These are phyloP conservation scores for Trichomonas vaginalis DNA, from an alignment of 208 protist species.

Conservation along the genomic window DNA sequence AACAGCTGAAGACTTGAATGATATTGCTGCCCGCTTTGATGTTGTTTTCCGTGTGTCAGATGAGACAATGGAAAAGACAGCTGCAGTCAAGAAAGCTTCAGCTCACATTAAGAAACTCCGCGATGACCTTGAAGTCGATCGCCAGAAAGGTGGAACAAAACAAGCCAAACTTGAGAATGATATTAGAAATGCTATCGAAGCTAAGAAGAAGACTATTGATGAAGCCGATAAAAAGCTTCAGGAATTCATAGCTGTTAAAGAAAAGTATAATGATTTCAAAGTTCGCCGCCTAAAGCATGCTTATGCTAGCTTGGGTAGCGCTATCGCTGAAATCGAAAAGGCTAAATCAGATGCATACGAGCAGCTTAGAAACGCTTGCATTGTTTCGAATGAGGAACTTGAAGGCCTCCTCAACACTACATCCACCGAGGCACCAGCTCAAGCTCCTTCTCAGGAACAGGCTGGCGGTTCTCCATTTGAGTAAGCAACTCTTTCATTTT, in stretches of 20 bases:
- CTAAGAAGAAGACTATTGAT: neutral
- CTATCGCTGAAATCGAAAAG: neutral
- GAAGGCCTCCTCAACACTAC: too few species aligned
- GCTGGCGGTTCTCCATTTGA: too few species aligned
- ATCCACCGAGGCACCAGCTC: too few species aligned
- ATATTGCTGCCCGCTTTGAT: neutral
- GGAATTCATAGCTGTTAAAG: neutral
- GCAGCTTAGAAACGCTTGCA: neutral
- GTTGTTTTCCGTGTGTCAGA: neutral
- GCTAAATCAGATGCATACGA: neutral
- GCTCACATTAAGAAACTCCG: neutral
- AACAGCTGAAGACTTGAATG: neutral
- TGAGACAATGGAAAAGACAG: neutral
- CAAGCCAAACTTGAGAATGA: neutral
- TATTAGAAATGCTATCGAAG: neutral
- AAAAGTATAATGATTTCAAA: neutral
- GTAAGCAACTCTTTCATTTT: too few species aligned
- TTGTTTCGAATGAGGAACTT: too few species aligned
- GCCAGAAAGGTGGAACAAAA: neutral
- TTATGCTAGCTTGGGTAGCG: neutral
- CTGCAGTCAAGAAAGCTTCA: neutral
- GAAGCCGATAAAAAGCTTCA: neutral
- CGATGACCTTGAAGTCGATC: neutral
- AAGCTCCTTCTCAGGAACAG: too few species aligned
- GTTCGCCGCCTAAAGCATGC: neutral